Percentiles rank a stretch among this genome's conserved stretches.
Conservation (phyloP, 148 eudicot genomes). For the Nepenthes mirabilis region DNA sequence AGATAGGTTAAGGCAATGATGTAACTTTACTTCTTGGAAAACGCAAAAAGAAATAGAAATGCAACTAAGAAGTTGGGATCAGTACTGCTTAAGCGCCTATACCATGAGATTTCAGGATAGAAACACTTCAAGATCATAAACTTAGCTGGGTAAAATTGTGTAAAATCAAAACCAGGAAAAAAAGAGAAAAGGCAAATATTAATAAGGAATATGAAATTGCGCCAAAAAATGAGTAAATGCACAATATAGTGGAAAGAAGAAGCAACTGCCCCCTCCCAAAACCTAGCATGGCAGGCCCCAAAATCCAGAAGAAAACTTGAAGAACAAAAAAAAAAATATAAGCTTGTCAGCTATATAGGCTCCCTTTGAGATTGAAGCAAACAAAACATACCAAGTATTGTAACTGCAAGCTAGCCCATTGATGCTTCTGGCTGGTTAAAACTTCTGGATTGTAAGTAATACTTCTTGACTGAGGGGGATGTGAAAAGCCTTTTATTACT, state of each 20-base stretch:
- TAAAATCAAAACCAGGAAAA: not conserved
- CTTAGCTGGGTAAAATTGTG: not conserved
- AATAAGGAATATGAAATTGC: no score
- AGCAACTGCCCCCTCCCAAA: no score
- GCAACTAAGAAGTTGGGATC: no score
- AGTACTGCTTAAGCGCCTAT: no score
- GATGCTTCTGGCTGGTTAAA: conserved; percentile 92
- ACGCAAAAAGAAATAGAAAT: not conserved
- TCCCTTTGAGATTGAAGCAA: no score
- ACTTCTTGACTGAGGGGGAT: conserved; percentile 52
- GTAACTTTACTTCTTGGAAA: not conserved
- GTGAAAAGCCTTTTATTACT: conserved; percentile 73
- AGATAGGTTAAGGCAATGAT: not conserved
- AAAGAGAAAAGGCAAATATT: not conserved
- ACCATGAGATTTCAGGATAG: no score
- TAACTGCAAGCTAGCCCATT: conserved; percentile 89
- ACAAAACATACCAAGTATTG: conserved; percentile 35
- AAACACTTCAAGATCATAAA: no score
- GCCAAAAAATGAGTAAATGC: no score
- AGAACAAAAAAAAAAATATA: not conserved
- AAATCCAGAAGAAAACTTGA: not conserved
- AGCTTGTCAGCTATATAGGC: not conserved
- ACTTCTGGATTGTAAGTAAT: conserved; percentile 79
- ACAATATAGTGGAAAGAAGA: no score
- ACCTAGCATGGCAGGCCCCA: not conserved